Evolutionary conservation across 1,284 basidiomycete genomes (phyloP).

Genomic region (Trichosporon sp.): DNA sequence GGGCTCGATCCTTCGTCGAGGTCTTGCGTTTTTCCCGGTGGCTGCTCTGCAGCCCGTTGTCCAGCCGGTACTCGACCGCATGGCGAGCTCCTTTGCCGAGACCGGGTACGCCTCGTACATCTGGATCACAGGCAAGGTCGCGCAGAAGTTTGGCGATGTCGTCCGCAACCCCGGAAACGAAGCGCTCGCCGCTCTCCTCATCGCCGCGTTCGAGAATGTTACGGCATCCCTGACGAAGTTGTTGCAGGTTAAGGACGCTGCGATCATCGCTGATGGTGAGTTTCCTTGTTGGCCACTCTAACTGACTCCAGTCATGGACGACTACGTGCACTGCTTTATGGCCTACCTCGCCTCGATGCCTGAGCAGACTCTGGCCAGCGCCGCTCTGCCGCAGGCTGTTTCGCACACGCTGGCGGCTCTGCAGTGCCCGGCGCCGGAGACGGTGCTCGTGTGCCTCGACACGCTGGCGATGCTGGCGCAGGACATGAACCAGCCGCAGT

Average conservation of each 20-base stretch:
- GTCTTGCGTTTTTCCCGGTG: slow-evolving; percentile 76
- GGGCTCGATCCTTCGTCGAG: slow-evolving; percentile 84
- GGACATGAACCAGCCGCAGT: slow-evolving; percentile 59
- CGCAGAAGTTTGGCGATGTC: slow-evolving; percentile 69
- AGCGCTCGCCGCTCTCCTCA: slow-evolving; percentile 59
- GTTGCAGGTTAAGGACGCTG: slow-evolving; percentile 67
- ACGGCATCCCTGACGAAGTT: slow-evolving; percentile 71
- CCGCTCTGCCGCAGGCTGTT: slow-evolving; percentile 74
- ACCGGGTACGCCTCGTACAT: slow-evolving; percentile 86
- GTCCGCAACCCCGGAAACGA: slow-evolving; percentile 58
- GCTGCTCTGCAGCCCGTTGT: slow-evolving; percentile 68
- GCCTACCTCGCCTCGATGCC: slow-evolving; percentile 70
- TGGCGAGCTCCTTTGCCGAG: slow-evolving; percentile 75
- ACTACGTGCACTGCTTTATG: slow-evolving; percentile 82
- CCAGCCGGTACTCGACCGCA: slow-evolving; percentile 70
- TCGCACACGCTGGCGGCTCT: slow-evolving; percentile 74
- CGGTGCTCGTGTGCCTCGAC: slow-evolving; percentile 78
- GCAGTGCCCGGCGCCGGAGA: slow-evolving; percentile 75
- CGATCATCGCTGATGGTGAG: slow-evolving; percentile 79
- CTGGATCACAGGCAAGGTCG: slow-evolving; percentile 89
- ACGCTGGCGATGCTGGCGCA: slow-evolving; percentile 74
- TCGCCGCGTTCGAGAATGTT: slow-evolving; percentile 71
- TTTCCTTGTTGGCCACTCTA: slow-evolving; percentile 22
- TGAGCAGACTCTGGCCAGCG: slow-evolving; percentile 74
- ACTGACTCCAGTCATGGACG: slow-evolving; percentile 76